Evolutionary conservation across 495 filamentous ascomycete species (phyloP).

Genomic region (Podospora fimiseda): DNA sequence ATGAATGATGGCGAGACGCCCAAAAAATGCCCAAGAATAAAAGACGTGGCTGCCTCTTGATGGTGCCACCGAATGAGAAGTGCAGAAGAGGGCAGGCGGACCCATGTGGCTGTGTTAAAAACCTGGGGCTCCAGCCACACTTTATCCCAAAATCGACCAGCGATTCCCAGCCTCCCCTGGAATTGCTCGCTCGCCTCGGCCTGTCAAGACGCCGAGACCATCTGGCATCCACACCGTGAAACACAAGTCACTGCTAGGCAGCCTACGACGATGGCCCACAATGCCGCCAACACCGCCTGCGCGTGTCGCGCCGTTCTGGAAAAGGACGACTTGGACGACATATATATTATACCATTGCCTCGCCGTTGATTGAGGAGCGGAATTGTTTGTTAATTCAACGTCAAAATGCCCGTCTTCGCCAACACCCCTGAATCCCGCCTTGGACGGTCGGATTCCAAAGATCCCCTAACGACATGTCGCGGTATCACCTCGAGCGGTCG

Average conservation of each 20-base stretch:
- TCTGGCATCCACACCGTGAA: conserved; percentile 9
- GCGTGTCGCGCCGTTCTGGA: neutral
- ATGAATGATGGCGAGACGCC: neutral
- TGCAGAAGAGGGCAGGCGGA: neutral
- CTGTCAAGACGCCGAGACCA: neutral
- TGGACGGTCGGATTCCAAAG: conserved; percentile 70
- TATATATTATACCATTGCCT: neutral
- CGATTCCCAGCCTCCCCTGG: too few species aligned
- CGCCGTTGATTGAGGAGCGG: neutral
- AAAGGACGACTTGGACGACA: neutral
- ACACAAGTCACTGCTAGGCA: conserved; percentile 3
- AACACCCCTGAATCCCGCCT: conserved; percentile 81
- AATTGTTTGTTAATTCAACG: neutral
- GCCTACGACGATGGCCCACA: conserved; percentile 17
- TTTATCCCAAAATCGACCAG: neutral
- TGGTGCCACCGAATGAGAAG: neutral
- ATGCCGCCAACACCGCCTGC: conserved; percentile 2
- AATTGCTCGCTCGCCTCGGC: too few species aligned
- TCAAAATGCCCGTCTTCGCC: conserved; percentile 65
- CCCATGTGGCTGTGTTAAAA: neutral
- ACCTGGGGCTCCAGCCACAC: neutral
- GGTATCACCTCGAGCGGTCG: conserved; percentile 73
- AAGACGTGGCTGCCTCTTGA: neutral
- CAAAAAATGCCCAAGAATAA: neutral
- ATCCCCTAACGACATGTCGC: conserved; percentile 78